Base-by-base conservation (phyloP, 192 early-diverging fungal genomes). In the Entomortierella chlamydospora region DNA sequence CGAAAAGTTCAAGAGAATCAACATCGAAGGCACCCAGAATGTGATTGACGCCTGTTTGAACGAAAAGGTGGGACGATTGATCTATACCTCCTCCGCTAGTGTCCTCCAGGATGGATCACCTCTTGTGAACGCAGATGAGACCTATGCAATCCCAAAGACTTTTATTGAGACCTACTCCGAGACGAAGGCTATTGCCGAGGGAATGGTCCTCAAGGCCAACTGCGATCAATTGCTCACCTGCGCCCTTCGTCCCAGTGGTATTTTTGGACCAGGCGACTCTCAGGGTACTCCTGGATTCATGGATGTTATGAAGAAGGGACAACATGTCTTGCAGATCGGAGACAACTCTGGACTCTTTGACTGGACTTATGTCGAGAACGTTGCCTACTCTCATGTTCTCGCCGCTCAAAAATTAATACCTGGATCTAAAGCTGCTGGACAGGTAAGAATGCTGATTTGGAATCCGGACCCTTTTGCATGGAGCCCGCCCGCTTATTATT, bases 351-450 rank as follows among this genome's bases (percentile, higher is more conserved):
- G 88, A 41, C 71, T 96, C 42, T 92, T 96, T 79, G 97, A 98
- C 68, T 95, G 90, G 76, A 97, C 97, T 12, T 96, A 96, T 70
- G 97, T 98, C 8, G 94, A 90, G 71, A 98, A 98, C 65, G 91
- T 93, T n/a, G 95, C 95, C 9, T 94, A 97, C 61, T 91, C 95
- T 15, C 97, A 99, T 78, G 72, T 97, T 13, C 83, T 96, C 57
- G 95, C 95, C 10, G 93, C 91, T 4, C 89, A 97, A 45, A 91
- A 89, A 59, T 74, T 97, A 33, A 64, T 77, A 12, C 52, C 61
- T 23, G 68, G 69, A 31, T 77, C 65, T 53, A 57, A 55, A 47
- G 70, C 73, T 28, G 69, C 52, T 54, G 85, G 82, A 81, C 73
- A 87, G 83, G 61, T 86, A 90, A 29, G 70, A 42, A 22, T n/a